phyloP scores from a whole-genome alignment of 2,329 filamentous ascomycete genomes.

The Podosphaera xanthii region DNA sequence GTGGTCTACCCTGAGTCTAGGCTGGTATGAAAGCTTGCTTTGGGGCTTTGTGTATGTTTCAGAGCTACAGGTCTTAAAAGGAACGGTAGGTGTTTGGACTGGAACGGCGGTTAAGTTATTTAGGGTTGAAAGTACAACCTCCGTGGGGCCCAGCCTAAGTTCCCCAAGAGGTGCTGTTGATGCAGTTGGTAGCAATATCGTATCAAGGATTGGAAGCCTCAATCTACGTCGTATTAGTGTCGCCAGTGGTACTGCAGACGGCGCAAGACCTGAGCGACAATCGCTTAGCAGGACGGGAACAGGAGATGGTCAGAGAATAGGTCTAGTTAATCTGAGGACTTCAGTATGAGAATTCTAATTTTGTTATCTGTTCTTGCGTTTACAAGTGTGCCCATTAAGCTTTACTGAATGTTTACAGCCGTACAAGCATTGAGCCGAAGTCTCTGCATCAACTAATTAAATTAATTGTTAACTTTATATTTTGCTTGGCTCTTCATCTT shows the following conservation, averaged over 20 bases:
- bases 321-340: not conserved
- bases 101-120: conserved; percentile 76
- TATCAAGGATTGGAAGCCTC: conserved; percentile 65
- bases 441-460: no score
- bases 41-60: conserved; percentile 85
- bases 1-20: conserved; percentile 73
- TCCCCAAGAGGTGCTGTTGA: conserved; percentile 80
- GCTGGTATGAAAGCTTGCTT: conserved; percentile 86
- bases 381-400: no score
- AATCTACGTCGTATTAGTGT: conserved; percentile 13
- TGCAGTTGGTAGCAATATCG: conserved; percentile 75
- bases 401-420: no score
- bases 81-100: conserved; percentile 85
- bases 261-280: not conserved
- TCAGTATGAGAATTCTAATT: not conserved
- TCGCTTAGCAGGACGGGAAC: conserved; percentile 1
- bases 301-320: conserved; percentile 1
- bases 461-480: no score
- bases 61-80: conserved; percentile 71
- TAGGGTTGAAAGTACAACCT: conserved; percentile 63
- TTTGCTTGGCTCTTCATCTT: no score
- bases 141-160: conserved; percentile 57
- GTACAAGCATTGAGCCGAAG: no score
- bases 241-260: conserved; percentile 1
- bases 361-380: no score